Evolutionary conservation across 2,329 filamentous ascomycete species (phyloP), one percentile per base, ranked within the genome.

Genomic region (Hymenoscyphus salicellus): DNA sequence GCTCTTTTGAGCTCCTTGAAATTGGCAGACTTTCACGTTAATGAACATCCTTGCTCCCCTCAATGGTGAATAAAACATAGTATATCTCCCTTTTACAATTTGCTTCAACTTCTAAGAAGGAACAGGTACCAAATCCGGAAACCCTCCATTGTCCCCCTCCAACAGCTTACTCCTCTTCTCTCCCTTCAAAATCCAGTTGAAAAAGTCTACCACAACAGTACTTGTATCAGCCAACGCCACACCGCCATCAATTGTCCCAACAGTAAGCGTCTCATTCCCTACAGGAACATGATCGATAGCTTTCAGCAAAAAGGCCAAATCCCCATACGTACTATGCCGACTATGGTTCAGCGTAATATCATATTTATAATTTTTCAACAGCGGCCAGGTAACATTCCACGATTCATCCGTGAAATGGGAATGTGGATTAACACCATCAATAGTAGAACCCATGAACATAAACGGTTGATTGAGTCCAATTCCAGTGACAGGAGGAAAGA

Each of bases 401-500:
- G 65, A 62, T 0, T 30, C 10, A 46, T 73, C 69, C 3, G 55
- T 62, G 1, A 63, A 62, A 5, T 61, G 58, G 57, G 75, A 75
- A 56, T 77, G 73, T 0, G 60, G 64, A 17, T 68, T 69, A 23
- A 71, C 64, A 3, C 72, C 74, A 52, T 52, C 20, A 11, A 52
- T 26, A 3, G 10, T 23, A 2, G 46, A 52, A 14, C 46, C 46
- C 55, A 77, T 62, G 16, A 65, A 38, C 33, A 65, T 55, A 28
- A 65, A 65, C 5, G 62, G 55, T 55, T 64, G 62, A 62, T 59
- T 11, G 43, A 63, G 41, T 32, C 62, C 62, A 1, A 23, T 32
- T 1, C 55, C 41, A 23, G 70, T 52, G 6, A 67, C 71, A 46
- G 66, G 63, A 4, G 73, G 72, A 56, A 71, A 74, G 49, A 77